Evolutionary conservation across 2,329 filamentous ascomycete genomes (phyloP).

Genomic region (Colletotrichum neosansevieriae): DNA sequence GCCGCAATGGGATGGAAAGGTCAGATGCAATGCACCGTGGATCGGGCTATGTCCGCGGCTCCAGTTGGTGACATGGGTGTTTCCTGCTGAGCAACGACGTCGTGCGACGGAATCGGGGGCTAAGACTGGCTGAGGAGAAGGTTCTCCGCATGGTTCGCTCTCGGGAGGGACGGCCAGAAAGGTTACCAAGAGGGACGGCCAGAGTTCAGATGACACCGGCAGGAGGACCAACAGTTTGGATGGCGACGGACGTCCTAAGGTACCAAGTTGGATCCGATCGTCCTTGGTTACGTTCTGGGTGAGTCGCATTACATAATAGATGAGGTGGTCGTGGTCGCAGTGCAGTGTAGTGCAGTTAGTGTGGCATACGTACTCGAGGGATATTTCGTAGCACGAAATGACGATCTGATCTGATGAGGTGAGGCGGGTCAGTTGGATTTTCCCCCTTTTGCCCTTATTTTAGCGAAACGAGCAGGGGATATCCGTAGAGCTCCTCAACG

Average conservation of each 20-base stretch:
- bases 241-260: not conserved
- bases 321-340: not conserved
- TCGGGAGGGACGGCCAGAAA: slow-evolving; percentile 10
- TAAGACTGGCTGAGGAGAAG: slow-evolving; percentile 12
- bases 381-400: slow-evolving; percentile 7
- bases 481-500: not conserved
- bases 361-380: not conserved
- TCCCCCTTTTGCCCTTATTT: slow-evolving; percentile 1
- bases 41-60: slow-evolving; percentile 29
- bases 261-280: not conserved
- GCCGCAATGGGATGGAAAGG: slow-evolving; percentile 9
- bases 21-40: slow-evolving; percentile 32
- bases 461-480: slow-evolving; percentile 1
- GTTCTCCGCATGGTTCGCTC: slow-evolving; percentile 24
- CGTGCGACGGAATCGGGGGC: slow-evolving; percentile 14
- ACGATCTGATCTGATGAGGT: slow-evolving; percentile 4
- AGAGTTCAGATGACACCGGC: slow-evolving; percentile 30
- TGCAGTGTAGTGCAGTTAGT: too few species aligned
- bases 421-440: slow-evolving; percentile 1
- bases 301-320: not conserved
- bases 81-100: slow-evolving; percentile 3
- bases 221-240: slow-evolving; percentile 24
- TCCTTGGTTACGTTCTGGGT: not conserved
- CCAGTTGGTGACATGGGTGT: slow-evolving; percentile 9
- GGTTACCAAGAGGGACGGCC: slow-evolving; percentile 4